Base-by-base conservation (phyloP, 2,329 filamentous ascomycete genomes). In the Aureobasidium sp. region DNA sequence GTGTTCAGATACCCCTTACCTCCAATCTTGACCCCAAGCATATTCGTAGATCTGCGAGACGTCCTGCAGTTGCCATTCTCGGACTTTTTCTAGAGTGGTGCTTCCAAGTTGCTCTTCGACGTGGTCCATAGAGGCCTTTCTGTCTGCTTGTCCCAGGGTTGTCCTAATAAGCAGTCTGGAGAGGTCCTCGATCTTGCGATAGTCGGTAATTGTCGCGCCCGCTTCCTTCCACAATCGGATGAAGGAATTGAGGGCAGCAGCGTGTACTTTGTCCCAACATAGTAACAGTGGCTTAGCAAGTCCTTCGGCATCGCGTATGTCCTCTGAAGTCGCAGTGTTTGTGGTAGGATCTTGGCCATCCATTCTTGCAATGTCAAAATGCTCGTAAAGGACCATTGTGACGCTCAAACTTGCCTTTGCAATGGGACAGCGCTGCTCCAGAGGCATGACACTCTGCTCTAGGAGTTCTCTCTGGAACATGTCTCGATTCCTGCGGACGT, bases 161-260 rank as follows among this genome's bases (percentile, higher is more conserved):
- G 90, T 88, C 65, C 95, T 90, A 37, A 96, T 76, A 47, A 98
- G 76, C 55, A 98, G 95, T 8, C 90, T 84, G 22, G 95, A 81
- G 53, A 98, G 77, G 66, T 97, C 91, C 35, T 88, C 86, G 35
- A 97, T 88, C 71, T 97, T 97, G 57, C 88, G 86, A 64, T 96
- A 94, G 68, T 98, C 93, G 52, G 86, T 83, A n/a, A 80, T 73
- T 61, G 87, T 83, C 0, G 93, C 91, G 2, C 86, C 86, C 0
- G 91, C 94, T 1, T 84, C 80, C 70, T 94, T 95, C 93, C 93
- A 98, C 40, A 98, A 68, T 27, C 91, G 81, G 63, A 97, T 85
- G 67, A 97, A 96, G 3, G 88, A 84, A 63, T 91, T 85, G 32
- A 98, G 71, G 0, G 86, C 86, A 2, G 89, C 85, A 4, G 87